Evolutionary conservation across 1,139 yeast species (phyloP), one percentile per base, ranked within the genome.

Genomic region (Spencermartinsiella ligniputridi): DNA sequence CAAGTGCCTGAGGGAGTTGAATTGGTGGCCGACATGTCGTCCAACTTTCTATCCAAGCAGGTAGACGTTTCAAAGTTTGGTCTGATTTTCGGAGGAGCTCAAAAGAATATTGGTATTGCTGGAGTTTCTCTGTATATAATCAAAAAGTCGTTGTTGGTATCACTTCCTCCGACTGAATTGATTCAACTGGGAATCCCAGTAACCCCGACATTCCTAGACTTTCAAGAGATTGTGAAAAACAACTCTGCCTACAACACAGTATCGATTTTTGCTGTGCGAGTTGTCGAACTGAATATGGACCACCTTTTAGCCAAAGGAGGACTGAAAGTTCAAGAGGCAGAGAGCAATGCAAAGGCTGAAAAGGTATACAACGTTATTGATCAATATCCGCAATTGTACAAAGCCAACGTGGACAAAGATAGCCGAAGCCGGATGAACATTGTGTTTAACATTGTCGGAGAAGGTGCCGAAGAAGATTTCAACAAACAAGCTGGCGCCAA

Each of bases 231-330:
- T 40, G 92, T 87, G 42, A 77, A 78, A 58, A 88, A 89, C 71
- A 85, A 90, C 70, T 86, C 96, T 12, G 87, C 96, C 37, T 92
- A 92, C 70, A 92, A 92, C 71, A 92, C 98, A 5, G 82, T 92
- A 48, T 96, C 98, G 35, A 86, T 92, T 52, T 88, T 92, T 69
- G 86, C 96, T 3, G 76, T 94, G 47, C 94, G 87, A 62, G 79
- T 90, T 35, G 79, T 90, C 62, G 81, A 86, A 58, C 74, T 92
- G 56, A 96, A 88, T 12, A 75, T 89, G 50, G 75, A 76, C 45
- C 69, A 76, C 52, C 69, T 92, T 49, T 51, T 85, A 34, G 65
- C 63, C 3, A 74, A 76, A 34, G 96, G 96, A 8, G 83, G 83
- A 13, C 63, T 83, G 19, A 62, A 52, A 8, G 68, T 62, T 1